Evolutionary conservation across 225 moss, liverwort and hornwort species (phyloP).

Genomic region (Pseudisothecium myosuroides): DNA sequence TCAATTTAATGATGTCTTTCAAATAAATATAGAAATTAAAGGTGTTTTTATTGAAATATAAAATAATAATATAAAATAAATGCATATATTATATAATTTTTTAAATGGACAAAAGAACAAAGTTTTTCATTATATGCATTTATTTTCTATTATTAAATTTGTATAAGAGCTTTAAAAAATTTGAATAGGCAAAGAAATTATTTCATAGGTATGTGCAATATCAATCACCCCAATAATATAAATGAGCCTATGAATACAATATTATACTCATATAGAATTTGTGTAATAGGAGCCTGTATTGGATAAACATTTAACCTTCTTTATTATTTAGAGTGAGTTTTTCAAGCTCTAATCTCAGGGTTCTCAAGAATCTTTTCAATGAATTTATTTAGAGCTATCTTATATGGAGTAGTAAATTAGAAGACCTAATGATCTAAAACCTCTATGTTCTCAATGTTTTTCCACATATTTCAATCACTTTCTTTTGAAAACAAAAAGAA

Average conservation of each 20-base stretch:
- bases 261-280: not conserved
- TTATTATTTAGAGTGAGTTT: not conserved
- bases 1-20: no score
- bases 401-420: no score
- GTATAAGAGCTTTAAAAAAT: not conserved
- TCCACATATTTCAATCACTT: not conserved
- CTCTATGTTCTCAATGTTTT: not conserved
- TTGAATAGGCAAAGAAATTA: not conserved
- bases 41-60: not conserved
- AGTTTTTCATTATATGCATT: not conserved
- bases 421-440: not conserved
- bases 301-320: not conserved
- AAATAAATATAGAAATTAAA: not conserved
- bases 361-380: not conserved
- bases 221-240: no score
- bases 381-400: not conserved
- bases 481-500: not conserved
- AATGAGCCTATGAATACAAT: not conserved
- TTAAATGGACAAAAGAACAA: not conserved
- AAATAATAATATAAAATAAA: not conserved
- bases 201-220: not conserved
- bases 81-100: not conserved
- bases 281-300: fast-evolving
- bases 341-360: not conserved
- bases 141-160: not conserved